Evolutionary conservation across 345 rosid species (phyloP), one percentile per base, ranked within the genome.

Genomic region (Syzygium oleosum): DNA sequence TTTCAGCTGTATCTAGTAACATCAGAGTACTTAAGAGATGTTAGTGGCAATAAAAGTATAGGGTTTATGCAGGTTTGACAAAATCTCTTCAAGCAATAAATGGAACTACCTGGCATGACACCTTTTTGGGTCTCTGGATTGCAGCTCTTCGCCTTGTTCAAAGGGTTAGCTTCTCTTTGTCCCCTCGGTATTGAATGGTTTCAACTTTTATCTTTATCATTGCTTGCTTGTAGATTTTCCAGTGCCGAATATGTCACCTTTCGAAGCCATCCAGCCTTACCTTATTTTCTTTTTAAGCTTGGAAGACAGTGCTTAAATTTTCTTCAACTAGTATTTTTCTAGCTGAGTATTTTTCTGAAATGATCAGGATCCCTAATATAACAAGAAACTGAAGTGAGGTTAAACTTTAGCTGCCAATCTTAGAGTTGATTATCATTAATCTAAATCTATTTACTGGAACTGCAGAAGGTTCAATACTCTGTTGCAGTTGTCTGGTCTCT

Each of bases 111-210:
- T 95, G 99, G 98, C 98, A 98, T 85, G 98, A 95, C 87, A 96
- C 99, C 87, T 95, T 98, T 88, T 91, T 97, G 88, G 96, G 97
- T 83, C 93, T 98, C 85, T 98, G 99, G 99, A 92, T 95, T 88
- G 94, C 99, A 63, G 95, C 97, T 91, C 95, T 98, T 85, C 95
- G 99, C 85, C 97, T 98, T 88, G 98, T 97, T 92, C 99, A 96
- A 91, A 94, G 99, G 99, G 99, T 98, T 86, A 83, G 95, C 53
- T 68, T 87, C 38, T 59, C 59, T 17, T 88, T 53, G 63, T 52
- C 85, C 56, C 51, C 78, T 65, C 31, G 16, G 58, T 53, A 85
- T 43, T 15, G 86, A 86, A 55, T 21, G 4, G 83, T 29, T 51
- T 83, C 56, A 29, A 14, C 55, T 84, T 88, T 83, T 14, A 59